Evolutionary conservation across 306 rosid genomes (phyloP), one percentile per base, ranked within the genome.

Genomic region (Heteromeles arbutifolia): DNA sequence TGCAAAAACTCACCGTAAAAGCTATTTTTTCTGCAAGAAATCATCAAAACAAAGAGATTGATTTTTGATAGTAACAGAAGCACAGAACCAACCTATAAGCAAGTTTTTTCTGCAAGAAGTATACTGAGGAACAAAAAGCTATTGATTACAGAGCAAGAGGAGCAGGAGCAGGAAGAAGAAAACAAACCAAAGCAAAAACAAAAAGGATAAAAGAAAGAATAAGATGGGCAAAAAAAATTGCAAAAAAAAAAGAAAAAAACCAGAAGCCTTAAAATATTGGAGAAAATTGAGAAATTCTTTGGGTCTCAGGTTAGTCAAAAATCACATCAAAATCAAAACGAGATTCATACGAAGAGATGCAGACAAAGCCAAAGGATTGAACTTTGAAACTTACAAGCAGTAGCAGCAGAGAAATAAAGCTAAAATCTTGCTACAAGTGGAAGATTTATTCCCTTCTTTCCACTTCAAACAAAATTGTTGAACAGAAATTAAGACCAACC

Each of bases 211-310:
- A 68, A 8, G 59, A 81, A 69, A n/a, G 45, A 77, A 84, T 75
- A 69, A 82, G 86, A 84, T 72, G 79, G 58, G 75, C 72, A 79
- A 74, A 76, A 73, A 32, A 67, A 70, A 75, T 62, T 5, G 61
- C 45, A 79, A 76, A 85, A 61, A 75, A 78, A 74, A 45, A 69
- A 77, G 74, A 85, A 82, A 79, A 86, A 68, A 41, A 43, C 74
- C 69, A 62, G 32, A 11, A 54, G 44, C 28, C 56, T 13, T 22
- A 14, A 61, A 83, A 74, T 74, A 50, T 50, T 50, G 6, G 54
- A 50, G 21, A 50, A 50, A 50, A 17, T 5, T 6, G 54, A 50
- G 8, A 50, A 15, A 50, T 15, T 50, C 54, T 50, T 48, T 50
- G 54, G 63, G 63, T 73, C 4, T 43, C 44, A 43, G 65, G 72